Evolutionary conservation across 163 green algal genomes (phyloP), one percentile per base, ranked within the genome.

Genomic region (Chlamydomonas reinhardtii): DNA sequence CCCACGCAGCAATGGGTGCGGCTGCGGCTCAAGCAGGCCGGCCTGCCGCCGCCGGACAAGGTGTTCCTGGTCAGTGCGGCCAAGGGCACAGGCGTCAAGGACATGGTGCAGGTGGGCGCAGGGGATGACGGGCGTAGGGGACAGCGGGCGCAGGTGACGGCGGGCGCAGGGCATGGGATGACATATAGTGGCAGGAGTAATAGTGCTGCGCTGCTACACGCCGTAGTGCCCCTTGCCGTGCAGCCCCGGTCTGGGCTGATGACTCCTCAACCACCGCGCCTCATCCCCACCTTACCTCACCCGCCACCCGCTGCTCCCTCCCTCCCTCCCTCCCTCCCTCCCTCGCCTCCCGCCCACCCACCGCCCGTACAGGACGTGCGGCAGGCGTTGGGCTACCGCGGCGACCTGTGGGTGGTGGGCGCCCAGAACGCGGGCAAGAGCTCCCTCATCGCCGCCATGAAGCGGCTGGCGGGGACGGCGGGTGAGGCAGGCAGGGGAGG

Each of bases 351-450:
- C 75, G 39, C 29, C 59, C 22, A 1, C 29, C 64, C 64, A 19
- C 32, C 32, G 5, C n/a, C 20, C 22, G 22, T 24, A 1, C 79
- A 85, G 79, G 79, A 85, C 68, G 72, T 85, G 52, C 79, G 79
- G 0, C 27, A 74, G 56, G 80, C 78, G 24, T 84, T 94, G 75
- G 90, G 89, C 25, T 94, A 93, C 87, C 87, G 72, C 15, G 96
- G 95, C 20, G 96, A 99, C 83, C 91, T 99, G 62, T 99, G 95
- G 95, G 96, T 99, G 48, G 92, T 98, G 34, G 96, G 96, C 17
- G 91, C 91, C 25, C 96, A 98, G 85, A 98, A 96, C 76, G 97
- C 97, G 34, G 98, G 98, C 79, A 99, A 99, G 91, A 97, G 91
- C 82, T 97, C 92, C 0, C 94, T 99, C 29, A 98, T 99, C 85